Evolutionary conservation across 2,329 filamentous ascomycete genomes (phyloP), one percentile per base, ranked within the genome.

Genomic region (Diaporthe sp.): DNA sequence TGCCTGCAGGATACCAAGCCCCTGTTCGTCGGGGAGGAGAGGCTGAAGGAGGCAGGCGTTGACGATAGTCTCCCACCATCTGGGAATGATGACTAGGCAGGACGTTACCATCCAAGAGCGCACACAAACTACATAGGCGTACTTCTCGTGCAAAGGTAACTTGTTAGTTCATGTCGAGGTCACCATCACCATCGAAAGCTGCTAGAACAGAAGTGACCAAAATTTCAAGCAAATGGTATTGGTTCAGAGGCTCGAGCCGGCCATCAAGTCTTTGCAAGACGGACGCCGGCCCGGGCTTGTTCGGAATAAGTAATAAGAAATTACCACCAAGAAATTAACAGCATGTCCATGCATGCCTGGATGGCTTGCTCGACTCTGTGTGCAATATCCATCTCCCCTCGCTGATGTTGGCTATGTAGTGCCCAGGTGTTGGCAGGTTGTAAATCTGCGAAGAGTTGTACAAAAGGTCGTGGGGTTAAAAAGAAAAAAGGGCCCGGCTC

Each of bases 1-100:
- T 74, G 71, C 22, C 69, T 84, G 57, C 77, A 81, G 74, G 82
- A 81, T n/a, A 72, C 74, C 39, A 70, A 79, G 76, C 79, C 79
- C 39, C 73, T 83, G 13, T 75, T 75, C 44, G 73, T 84, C 70
- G 80, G 74, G 9, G 79, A 77, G 19, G 76, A 78, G 76, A 74
- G 75, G 42, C 39, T 80, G n/a, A 80, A 77, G 25, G 82, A 84
- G 79, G 81, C 70, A 7, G 73, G 75, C 8, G 57, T 77, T 7
- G 74, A 67, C 5, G 73, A 73, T 2, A 34, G 4, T 28, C 58
- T 77, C 12, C 69, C 73, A 22, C 31, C 75, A 10, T 77, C 75
- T 12, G 75, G 73, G 7, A 77, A 77, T 42, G 75, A 77, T 46
- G 65, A 71, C 4, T 76, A 75, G 37, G 25, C 34, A 37, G 28